These are phyloP conservation scores for Erucastrum elatum DNA, from an alignment of 345 rosid genomes.

Conservation along the genomic window DNA sequence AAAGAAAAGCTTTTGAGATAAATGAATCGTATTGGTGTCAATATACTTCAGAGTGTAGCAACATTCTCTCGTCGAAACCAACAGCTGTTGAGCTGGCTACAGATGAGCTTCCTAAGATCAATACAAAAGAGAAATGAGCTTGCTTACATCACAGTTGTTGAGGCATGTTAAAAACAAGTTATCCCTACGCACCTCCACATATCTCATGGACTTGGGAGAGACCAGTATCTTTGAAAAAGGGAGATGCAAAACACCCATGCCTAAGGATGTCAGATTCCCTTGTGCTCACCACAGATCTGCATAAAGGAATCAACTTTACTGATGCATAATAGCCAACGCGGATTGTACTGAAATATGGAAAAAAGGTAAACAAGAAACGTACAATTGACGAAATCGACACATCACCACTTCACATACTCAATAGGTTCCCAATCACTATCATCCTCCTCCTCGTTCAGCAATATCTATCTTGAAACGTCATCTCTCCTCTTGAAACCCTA, in stretches of 20 bases:
- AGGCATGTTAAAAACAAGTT: too few relatives aligned
- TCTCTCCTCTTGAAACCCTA: constrained; percentile 55
- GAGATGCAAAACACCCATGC: constrained; percentile 72
- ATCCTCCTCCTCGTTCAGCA: constrained; percentile 81
- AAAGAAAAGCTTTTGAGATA: neutral
- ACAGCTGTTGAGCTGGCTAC: constrained; percentile 56
- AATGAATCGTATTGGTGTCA: too few relatives aligned
- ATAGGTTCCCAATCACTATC: constrained; percentile 87
- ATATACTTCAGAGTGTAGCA: constrained; percentile 95
- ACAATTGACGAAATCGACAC: constrained; percentile 61
- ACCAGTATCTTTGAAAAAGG: constrained; percentile 47
- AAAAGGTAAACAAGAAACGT: constrained; percentile 37
- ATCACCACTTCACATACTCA: constrained; percentile 79
- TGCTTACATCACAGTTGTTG: neutral
- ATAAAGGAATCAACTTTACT: constrained; percentile 27
- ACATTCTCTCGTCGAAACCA: constrained; percentile 93
- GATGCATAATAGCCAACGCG: constrained; percentile 21
- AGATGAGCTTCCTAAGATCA: constrained; percentile 35
- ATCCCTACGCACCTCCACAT: too few relatives aligned
- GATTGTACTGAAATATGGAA: neutral
- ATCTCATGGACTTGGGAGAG: constrained; percentile 32
- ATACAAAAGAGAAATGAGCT: constrained; percentile 18
- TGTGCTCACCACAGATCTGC: constrained; percentile 92
- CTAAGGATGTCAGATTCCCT: constrained; percentile 74
- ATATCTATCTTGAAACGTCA: constrained; percentile 5